Evolutionary conservation across 2,329 filamentous ascomycete genomes (phyloP), one percentile per base, ranked within the genome.

Genomic region (Thielaviopsis cerberus): DNA sequence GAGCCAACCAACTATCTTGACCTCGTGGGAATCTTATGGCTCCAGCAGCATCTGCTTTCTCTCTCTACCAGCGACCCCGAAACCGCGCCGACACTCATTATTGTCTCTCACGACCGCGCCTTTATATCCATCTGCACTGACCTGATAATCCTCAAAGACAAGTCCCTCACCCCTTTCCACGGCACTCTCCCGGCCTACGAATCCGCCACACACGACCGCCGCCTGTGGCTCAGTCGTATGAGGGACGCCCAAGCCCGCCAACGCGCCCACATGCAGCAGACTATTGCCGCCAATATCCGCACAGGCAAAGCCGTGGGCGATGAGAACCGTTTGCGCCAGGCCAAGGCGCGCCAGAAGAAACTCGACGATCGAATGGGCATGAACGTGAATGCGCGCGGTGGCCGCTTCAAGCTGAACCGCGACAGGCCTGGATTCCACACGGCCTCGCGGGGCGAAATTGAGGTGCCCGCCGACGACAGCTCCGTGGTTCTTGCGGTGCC

Each of bases 1-100:
- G 88, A 94, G 66, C 88, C 88, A 0, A 94, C 88, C 34, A 94
- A 94, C 66, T 94, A 88, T 66, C 76, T 94, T 1, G 88, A 94
- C 65, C 73, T 94, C 0, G 76, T 89, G 0, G 86, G 86, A 1
- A 89, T 94, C 59, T 80, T 94, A 58, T 94, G 88, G 87, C 74
- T 95, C 1, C 84, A 94, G 66, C 77, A 77, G 13, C 83, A 89
- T 65, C 77, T 94, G 10, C 72, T 77, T 41, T 71, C 76, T 1
- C 68, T 83, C 2, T 73, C 74, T 3, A 76, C 80, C 22, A 5
- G 3, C 24, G 24, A 26, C 17, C 68, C 68, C 0, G 70, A 74
- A 0, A 69, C 74, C 1, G 78, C 77, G 0, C 78, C 79, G 0
- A 92, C 87, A 0, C 74, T 92, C 1, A 73, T 94, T 17, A 73